Evolutionary conservation across 257 asterid species (phyloP), one percentile per base, ranked within the genome.

Genomic region (Linderniella brevidens): DNA sequence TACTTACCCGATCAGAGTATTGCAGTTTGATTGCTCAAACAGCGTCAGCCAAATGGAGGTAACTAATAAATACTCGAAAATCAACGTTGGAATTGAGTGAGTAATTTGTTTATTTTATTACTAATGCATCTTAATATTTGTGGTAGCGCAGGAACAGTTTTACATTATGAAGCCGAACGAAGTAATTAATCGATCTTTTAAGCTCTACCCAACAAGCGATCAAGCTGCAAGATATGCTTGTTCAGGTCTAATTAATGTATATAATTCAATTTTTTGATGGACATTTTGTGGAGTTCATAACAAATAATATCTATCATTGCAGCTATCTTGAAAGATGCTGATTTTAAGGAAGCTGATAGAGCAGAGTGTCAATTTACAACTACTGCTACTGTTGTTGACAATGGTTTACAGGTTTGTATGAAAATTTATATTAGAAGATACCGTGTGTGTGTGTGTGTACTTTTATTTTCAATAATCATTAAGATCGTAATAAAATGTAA

Each of bases 31-130:
- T 61, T 90, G 99, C 77, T 77, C 92, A 50, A 56, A 76, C 29
- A 87, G 96, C 12, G 78, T 90, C 74, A 81, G 83, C 80, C 77
- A 66, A 61, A 81, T 90, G 96, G 99, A 90, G 99, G 99, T 85
- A 71, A 48, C 8, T n/a, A n/a, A n/a, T 37, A 35, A 6, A 25
- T 25, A 25, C 32, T 25, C 32, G n/a, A 25, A 25, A 25, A 25
- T 25, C 32, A 3, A 25, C 32, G 6, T 25, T 25, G n/a, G 32
- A 6, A 25, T 25, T 25, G 6, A 25, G 32, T 25, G n/a, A n/a
- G 32, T 2, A 45, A 42, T 38, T 58, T 41, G 15, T 17, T 58
- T 41, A 50, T 4, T 6, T 18, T 14, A 42, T 13, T 8, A 52
- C 32, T 25, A 25, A 25, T 25, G 32, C 32, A 25, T 25, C 32